A percentile compares a stretch with the other conserved stretches of the same genome.
These are phyloP conservation scores for Acorus calamus DNA, from an alignment of 106 monocot species.

Conservation along the genomic window DNA sequence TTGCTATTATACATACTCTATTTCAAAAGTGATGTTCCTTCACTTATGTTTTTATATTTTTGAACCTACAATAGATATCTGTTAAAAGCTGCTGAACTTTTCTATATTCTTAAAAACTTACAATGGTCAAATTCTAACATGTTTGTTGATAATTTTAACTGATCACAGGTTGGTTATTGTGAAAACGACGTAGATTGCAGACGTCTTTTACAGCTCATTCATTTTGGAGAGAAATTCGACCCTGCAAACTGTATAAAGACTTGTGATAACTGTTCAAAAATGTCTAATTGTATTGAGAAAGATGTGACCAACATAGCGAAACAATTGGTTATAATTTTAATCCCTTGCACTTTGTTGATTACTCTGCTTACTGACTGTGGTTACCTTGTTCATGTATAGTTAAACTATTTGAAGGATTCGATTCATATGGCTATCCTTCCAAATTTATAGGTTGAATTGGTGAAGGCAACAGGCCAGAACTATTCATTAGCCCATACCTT, in stretches of 20 bases:
- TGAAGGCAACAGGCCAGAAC: slow-evolving; percentile 51
- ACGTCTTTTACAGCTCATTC: slow-evolving; percentile 75
- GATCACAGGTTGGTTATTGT: slow-evolving; percentile 80
- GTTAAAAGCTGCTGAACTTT: too few species aligned
- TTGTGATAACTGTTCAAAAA: slow-evolving; percentile 84
- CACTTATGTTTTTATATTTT: not conserved
- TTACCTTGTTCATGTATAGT: too few species aligned
- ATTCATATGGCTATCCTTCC: too few species aligned
- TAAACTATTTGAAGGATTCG: not conserved
- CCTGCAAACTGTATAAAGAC: slow-evolving; percentile 60
- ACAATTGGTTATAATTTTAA: slow-evolving; percentile 55
- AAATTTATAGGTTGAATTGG: slow-evolving; percentile 55
- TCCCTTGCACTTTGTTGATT: not conserved
- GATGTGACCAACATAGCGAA: slow-evolving; percentile 71
- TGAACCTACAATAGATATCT: too few species aligned
- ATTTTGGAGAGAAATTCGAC: slow-evolving; percentile 96
- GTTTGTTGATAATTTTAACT: slow-evolving; percentile 2
- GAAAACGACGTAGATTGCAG: slow-evolving; percentile 93
- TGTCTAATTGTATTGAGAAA: slow-evolving; percentile 49
- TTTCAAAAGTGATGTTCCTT: too few species aligned
- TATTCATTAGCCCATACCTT: slow-evolving; percentile 68
- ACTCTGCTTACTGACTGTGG: not conserved
- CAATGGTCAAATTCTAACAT: too few species aligned
- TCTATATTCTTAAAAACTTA: too few species aligned
- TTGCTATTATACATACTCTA: too few species aligned